Evolutionary conservation across 768 basidiomycete genomes (phyloP), one percentile per base, ranked within the genome.

Genomic region (Asterophora lycoperdoides): DNA sequence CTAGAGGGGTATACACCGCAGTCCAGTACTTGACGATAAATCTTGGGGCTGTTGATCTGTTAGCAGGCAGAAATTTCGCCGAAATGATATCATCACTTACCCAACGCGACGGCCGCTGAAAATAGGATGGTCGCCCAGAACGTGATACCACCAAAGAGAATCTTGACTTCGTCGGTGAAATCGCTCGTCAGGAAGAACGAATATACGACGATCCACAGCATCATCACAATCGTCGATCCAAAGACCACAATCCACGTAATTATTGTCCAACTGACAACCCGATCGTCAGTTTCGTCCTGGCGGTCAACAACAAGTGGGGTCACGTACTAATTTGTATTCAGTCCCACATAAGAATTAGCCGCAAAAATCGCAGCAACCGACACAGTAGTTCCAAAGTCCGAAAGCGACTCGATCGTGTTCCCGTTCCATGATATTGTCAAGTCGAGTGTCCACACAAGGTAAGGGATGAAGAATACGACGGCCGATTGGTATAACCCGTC

Each of bases 401-500:
- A 73, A 8, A 94, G 67, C 13, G 83, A 85, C 45, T 91, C 84
- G 40, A 94, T 84, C 8, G 80, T 79, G 57, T 71, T 83, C 23
- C 92, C 93, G 55, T 84, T 84, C 84, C 84, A 91, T 8, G 89
- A 86, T 1, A 76, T 66, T 3, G 83, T 73, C 13, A 75, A 65
- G 4, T 84, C 86, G 13, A 84, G 62, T 1, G 76, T 77, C 83
- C 88, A 89, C 17, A 77, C 79, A 38, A 82, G 63, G 63, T 80
- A 96, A 0, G 94, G 91, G 58, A 97, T 75, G 71, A 87, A 94
- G 70, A 85, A 93, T 28, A 93, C 80, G 49, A 91, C 79, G 0
- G 72, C 81, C 0, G 93, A 95, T 61, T 98, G 95, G 67, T 96
- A 97, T 29, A 97, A 68, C 20, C 94, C 94, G 63, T 98, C 95